Evolutionary conservation across 345 rosid species (phyloP).

Genomic region (Salix dunnii): DNA sequence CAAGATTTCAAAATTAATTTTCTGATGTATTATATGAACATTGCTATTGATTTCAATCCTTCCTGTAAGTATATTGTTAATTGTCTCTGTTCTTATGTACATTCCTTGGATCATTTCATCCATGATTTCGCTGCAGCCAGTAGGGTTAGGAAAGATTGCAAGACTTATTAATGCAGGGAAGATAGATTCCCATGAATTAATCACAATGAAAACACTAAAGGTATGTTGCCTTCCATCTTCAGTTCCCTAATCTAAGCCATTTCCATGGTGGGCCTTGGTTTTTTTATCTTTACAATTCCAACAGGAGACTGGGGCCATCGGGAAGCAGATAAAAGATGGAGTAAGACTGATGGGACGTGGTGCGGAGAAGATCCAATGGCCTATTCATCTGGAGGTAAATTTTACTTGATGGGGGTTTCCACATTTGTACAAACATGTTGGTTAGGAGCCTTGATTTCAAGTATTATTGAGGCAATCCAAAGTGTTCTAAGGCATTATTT

Average conservation of each 20-base stretch:
- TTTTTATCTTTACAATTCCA: not conserved
- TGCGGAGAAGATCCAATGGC: conserved; percentile 84
- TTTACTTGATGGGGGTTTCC: not conserved
- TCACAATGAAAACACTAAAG: conserved; percentile 97
- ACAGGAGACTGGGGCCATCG: conserved; percentile 78
- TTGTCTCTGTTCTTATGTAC: not conserved
- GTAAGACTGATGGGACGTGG: conserved; percentile 97
- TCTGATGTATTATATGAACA: not conserved
- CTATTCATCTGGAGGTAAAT: conserved; percentile 88
- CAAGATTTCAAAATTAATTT: too few relatives aligned
- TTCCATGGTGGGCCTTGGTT: conserved; percentile 14
- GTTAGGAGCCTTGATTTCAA: not conserved
- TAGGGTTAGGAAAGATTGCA: conserved; percentile 89
- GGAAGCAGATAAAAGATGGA: conserved; percentile 90
- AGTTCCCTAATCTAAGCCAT: conserved; percentile 6
- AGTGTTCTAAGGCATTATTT: conserved; percentile 1
- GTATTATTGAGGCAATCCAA: not conserved
- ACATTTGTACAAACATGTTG: not conserved
- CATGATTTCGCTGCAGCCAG: conserved; percentile 56
- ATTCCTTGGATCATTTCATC: not conserved
- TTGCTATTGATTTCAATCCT: not conserved
- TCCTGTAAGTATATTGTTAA: not conserved
- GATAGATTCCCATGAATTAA: conserved; percentile 93
- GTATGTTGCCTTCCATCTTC: conserved; percentile 27
- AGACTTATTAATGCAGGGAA: conserved; percentile 82